Evolutionary conservation across 2,329 filamentous ascomycete genomes (phyloP), one percentile per base, ranked within the genome.

Genomic region (Stemphylium beticola): DNA sequence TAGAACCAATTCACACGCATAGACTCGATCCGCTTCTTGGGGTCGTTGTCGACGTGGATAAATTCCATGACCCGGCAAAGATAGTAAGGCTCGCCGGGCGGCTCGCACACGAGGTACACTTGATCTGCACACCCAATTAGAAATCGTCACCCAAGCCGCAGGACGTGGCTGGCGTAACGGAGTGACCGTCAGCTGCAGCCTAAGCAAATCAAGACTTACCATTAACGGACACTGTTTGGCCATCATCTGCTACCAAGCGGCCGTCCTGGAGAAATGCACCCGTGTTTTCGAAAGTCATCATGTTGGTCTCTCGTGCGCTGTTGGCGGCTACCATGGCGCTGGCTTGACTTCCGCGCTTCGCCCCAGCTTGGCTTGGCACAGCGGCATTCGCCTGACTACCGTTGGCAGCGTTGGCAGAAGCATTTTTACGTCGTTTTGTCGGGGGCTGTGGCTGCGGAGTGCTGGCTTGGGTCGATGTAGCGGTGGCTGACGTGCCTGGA

Each of bases 31-130:
- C 90, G 88, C 55, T 87, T 85, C 49, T 82, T 83, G 32, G 81
- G 78, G 71, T 93, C 75, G 45, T 74, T 92, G 67, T 93, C 87
- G 69, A 83, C 80, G 71, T 96, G 92, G 67, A 97, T 81, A 74
- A 98, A 98, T 76, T 99, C 93, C 95, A 99, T 99, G 75, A 99
- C 95, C 66, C 95, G 91, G 61, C 91, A 95, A 62, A 99, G 82
- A 76, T 99, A 99, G 79, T 99, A 99, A 50, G 95, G 95, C 78
- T 99, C 95, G 48, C 95, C 95, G 14, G 95, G 95, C 45, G 95
- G 95, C 77, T 99, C 95, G 78, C 93, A 98, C 61, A 99, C 90
- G 60, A 98, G 86, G 81, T 98, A 99, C 64, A 96, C 91, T 80
- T 98, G 87, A 77, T 91, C 88, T 90, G 71, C 40, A 65, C 61